Base-by-base conservation (phyloP, 108 stramenopile species). In the Cyclotella cryptica region DNA sequence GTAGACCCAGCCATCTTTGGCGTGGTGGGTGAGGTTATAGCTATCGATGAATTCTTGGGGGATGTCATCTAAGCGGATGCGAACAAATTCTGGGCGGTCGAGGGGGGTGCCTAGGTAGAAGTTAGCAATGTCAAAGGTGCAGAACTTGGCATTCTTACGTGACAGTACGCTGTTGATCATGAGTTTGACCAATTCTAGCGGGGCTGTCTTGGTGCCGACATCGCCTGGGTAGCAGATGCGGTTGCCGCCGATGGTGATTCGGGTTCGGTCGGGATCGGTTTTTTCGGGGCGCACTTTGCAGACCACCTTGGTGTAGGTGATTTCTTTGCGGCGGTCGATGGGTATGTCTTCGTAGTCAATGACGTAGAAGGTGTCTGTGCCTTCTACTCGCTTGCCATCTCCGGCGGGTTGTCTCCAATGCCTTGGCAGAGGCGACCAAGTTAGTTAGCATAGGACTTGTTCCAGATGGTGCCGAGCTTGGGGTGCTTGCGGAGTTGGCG, bases 91-190 rank as follows among this genome's bases (percentile, higher is more conserved):
- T 35, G 15, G 52, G 8, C 45, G 13, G n/a, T 72, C 60, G 72
- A 85, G 68, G 5, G 70, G 69, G 28, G 84, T 81, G 77, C 40
- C 17, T 13, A 63, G 62, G 62, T 63, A 44, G 55, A 85, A 88
- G 58, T 85, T 73, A 46, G 81, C 83, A 4, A 41, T 63, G 40
- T 63, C 62, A 18, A 71, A 26, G 27, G 74, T 75, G 61, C 74
- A 53, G 74, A 61, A 75, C 15, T 53, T 51, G 13, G 83, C 86
- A 15, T 40, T 35, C 14, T 55, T 54, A 21, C 55, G 77, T 59
- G 72, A 74, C 40, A 87, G 26, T 70, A 78, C 58, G 52, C 79
- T 84, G 75, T 87, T 87, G 80, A 87, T 15, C 8, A 81, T 43
- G 21, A 73, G 12, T 58, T 87, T 87, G 14, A 47, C 61, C 19